Percentiles rank a stretch among this genome's conserved stretches.
Conservation (phyloP, 2,329 filamentous ascomycete genomes). For the Phoma sp. region DNA sequence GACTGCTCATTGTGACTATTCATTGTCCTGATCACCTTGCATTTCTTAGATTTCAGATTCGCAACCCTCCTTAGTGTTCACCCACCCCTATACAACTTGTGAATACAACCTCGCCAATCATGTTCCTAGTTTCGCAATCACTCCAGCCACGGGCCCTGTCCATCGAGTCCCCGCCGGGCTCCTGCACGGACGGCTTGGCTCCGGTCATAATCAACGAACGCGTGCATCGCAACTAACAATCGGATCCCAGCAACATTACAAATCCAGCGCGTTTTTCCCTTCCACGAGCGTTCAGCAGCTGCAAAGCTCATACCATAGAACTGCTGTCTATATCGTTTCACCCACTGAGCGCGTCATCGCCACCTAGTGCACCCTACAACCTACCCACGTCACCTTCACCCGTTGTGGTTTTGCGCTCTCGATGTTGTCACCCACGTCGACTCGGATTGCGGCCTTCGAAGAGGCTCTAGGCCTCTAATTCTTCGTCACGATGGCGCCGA, state of each 20-base stretch:
- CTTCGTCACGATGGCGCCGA: slow-evolving; percentile 32
- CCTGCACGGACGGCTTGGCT: slow-evolving; percentile 5
- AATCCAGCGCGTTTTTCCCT: slow-evolving; percentile 5
- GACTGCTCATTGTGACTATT: too few species aligned
- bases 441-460: slow-evolving; percentile 12
- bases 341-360: not conserved
- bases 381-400: not conserved
- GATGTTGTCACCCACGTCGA: not conserved
- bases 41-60: too few species aligned
- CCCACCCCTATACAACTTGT: too few species aligned
- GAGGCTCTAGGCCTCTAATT: not conserved
- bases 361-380: not conserved
- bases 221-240: slow-evolving; percentile 15
- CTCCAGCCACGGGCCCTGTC: too few species aligned
- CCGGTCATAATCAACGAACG: slow-evolving; percentile 10
- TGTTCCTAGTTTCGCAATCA: too few species aligned
- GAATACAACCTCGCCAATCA: too few species aligned
- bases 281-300: not conserved
- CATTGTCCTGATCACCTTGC: too few species aligned
- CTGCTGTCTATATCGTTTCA: rapidly evolving
- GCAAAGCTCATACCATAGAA: not conserved
- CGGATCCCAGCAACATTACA: slow-evolving; percentile 11
- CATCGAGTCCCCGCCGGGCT: too few species aligned
- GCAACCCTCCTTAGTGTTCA: too few species aligned
- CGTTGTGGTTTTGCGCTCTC: not conserved